phyloP scores from a whole-genome alignment of 2,329 filamentous ascomycete genomes.

The Diplocarpon mali region DNA sequence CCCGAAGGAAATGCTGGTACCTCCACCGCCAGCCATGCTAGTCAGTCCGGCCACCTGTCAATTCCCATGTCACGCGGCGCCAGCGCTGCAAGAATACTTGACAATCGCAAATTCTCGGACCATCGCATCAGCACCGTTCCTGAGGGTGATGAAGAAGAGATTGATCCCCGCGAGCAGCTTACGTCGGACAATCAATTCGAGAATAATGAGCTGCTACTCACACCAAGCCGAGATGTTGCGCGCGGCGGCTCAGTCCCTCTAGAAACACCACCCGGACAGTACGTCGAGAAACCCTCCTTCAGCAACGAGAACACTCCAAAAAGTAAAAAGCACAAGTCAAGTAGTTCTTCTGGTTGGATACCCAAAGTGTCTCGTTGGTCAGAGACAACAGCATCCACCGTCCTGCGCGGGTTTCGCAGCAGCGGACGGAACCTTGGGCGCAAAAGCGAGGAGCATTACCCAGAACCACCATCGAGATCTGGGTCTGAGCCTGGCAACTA shows the following conservation, averaged over 20 bases:
- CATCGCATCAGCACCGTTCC: constrained; percentile 84
- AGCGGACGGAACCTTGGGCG: constrained; percentile 47
- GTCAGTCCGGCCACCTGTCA: constrained; percentile 67
- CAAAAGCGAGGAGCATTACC: constrained; percentile 46
- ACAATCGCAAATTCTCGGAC: constrained; percentile 48
- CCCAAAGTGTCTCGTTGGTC: constrained; percentile 97
- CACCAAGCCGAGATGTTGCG: constrained; percentile 44
- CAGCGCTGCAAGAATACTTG: constrained; percentile 28
- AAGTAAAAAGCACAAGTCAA: constrained; percentile 80
- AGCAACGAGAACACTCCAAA: constrained; percentile 79
- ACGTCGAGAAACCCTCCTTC: constrained; percentile 30
- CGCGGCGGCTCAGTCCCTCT: constrained; percentile 44
- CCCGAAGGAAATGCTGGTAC: constrained; percentile 71
- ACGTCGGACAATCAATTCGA: constrained; percentile 44
- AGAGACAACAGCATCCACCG: constrained; percentile 84
- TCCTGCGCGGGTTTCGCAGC: constrained; percentile 64
- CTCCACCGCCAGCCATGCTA: constrained; percentile 58
- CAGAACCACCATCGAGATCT: constrained; percentile 54
- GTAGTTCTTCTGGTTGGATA: constrained; percentile 65
- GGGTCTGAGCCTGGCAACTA: constrained; percentile 63
- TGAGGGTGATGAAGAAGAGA: constrained; percentile 60
- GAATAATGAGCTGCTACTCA: constrained; percentile 48
- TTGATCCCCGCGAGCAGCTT: constrained; percentile 34
- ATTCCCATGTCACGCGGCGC: constrained; percentile 40
- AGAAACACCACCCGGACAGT: constrained; percentile 46